Evolutionary conservation across 2,329 filamentous ascomycete genomes (phyloP).

Genomic region (Aureobasidium sp.): DNA sequence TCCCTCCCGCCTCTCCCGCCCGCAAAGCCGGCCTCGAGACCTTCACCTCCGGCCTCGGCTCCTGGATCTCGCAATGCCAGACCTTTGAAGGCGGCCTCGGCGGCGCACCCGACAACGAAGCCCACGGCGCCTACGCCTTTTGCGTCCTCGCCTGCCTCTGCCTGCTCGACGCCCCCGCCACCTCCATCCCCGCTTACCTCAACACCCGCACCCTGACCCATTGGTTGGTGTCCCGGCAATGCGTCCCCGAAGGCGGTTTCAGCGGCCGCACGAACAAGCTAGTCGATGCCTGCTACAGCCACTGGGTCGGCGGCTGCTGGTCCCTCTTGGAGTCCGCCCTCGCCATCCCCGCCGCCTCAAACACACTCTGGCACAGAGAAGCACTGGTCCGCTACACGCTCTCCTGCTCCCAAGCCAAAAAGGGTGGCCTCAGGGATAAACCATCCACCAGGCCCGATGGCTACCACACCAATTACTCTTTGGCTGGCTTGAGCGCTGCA

Average conservation of each 20-base stretch:
- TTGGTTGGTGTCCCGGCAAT: conserved; percentile 86
- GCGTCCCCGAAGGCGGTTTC: conserved; percentile 85
- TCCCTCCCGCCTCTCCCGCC: conserved; percentile 65
- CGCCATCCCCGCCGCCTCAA: conserved; percentile 24
- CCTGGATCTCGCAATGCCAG: conserved; percentile 82
- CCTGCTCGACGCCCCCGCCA: conserved; percentile 70
- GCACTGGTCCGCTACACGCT: conserved; percentile 85
- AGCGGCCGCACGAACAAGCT: conserved; percentile 94
- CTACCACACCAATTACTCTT: conserved; percentile 88
- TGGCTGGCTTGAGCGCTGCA: conserved; percentile 73
- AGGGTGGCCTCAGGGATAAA: conserved; percentile 86
- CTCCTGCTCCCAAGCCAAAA: conserved; percentile 67
- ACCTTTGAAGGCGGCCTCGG: conserved; percentile 93
- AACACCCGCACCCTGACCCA: conserved; percentile 67
- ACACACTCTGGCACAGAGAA: conserved; percentile 67
- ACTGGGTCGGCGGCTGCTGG: conserved; percentile 96
- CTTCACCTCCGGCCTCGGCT: conserved; percentile 64
- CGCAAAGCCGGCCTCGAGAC: conserved; percentile 51
- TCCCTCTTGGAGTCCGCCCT: conserved; percentile 76
- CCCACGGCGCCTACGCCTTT: conserved; percentile 94
- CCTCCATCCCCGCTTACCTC: conserved; percentile 66
- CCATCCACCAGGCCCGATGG: conserved; percentile 82
- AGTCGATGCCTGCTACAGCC: conserved; percentile 95
- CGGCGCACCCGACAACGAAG: conserved; percentile 75
- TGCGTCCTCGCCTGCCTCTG: conserved; percentile 84